phyloP scores from a whole-genome alignment of 192 early-diverging fungal species.

The Thamnidium elegans region DNA sequence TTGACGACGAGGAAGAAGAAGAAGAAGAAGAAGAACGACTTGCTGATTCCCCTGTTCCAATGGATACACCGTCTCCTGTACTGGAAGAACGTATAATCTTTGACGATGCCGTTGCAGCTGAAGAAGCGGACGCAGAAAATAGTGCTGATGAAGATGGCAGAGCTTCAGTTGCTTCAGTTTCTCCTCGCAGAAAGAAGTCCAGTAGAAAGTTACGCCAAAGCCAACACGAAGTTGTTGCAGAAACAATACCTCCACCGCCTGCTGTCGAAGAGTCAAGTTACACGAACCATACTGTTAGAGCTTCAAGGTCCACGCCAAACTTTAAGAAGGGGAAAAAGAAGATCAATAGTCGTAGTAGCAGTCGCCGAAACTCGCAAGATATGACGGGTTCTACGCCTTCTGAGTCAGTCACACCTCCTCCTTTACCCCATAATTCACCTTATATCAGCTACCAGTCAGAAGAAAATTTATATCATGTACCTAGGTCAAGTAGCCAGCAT shows the following conservation, averaged over 20 bases:
- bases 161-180: too few species aligned
- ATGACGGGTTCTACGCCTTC: not conserved
- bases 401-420: not conserved
- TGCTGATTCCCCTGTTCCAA: not conserved
- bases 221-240: not conserved
- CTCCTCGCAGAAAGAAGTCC: not conserved
- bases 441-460: not conserved
- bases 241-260: not conserved
- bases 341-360: conserved; percentile 1
- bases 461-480: conserved; percentile 2
- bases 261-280: not conserved
- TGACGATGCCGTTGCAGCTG: not conserved
- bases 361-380: conserved; percentile 9
- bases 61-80: not conserved
- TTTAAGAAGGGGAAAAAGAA: conserved; percentile 13
- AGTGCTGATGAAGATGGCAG: not conserved
- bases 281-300: not conserved
- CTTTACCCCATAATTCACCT: not conserved
- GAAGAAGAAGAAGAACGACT: not conserved
- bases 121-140: not conserved
- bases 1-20: not conserved
- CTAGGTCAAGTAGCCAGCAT: not conserved
- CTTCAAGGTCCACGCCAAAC: conserved; percentile 7
- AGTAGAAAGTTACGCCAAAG: conserved; percentile 1
- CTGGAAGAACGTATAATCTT: not conserved